Conservation (phyloP, 495 filamentous ascomycete genomes). For the Annulohypoxylon stygium region DNA sequence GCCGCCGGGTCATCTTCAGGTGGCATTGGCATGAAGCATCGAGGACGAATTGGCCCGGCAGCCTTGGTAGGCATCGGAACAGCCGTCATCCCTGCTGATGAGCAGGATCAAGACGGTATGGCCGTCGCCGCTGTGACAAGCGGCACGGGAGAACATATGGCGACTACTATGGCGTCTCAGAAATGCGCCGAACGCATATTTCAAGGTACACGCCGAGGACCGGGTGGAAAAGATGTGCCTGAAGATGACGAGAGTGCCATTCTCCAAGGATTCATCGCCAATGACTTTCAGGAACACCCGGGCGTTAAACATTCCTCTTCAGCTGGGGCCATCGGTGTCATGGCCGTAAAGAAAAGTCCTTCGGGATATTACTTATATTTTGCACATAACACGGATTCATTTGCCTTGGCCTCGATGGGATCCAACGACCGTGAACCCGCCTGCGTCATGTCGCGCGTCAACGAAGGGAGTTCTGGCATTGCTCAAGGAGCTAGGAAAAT, state of each 20-base stretch:
- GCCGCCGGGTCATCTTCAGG: conserved; percentile 98
- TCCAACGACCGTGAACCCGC: conserved; percentile 75
- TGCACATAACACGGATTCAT: conserved; percentile 93
- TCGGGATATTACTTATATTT: conserved; percentile 83
- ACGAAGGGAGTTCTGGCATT: conserved; percentile 51
- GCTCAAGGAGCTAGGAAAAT: conserved; percentile 66
- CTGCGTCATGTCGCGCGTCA: conserved; percentile 85
- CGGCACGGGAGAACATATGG: conserved; percentile 97
- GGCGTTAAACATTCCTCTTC: conserved; percentile 79
- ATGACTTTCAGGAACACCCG: conserved; percentile 87
- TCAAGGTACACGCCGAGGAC: conserved; percentile 69
- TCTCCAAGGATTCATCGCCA: conserved; percentile 75
- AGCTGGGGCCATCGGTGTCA: conserved; percentile 81
- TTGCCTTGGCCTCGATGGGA: conserved; percentile 89
- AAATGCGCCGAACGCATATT: conserved; percentile 83
- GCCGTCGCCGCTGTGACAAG: conserved; percentile 85
- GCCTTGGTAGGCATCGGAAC: conserved; percentile 93
- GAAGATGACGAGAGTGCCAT: conserved; percentile 78
- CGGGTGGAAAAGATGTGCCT: conserved; percentile 69
- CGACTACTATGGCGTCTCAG: conserved; percentile 85
- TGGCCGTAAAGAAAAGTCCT: conserved; percentile 82
- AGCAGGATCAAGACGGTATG: conserved; percentile 67
- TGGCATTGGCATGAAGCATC: conserved; percentile 98
- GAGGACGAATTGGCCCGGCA: conserved; percentile 89
- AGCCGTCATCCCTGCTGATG: conserved; percentile 77